Conservation (phyloP, 306 rosid genomes). For the Hippophae gyantsensis region DNA sequence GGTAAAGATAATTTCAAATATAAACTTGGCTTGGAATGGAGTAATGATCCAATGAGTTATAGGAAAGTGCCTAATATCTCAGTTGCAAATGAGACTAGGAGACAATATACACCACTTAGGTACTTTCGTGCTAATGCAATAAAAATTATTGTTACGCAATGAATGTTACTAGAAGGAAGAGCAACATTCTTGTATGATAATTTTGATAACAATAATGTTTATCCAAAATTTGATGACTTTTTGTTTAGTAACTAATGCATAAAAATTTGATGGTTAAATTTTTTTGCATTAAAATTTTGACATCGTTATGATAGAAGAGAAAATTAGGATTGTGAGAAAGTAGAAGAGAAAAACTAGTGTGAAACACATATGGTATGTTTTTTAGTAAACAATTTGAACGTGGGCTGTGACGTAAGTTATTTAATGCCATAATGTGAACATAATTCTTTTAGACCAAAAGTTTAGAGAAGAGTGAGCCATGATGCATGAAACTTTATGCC, state of each 20-base stretch:
- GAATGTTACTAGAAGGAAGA: conserved; percentile 72
- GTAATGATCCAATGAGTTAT: conserved; percentile 36
- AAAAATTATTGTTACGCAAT: conserved; percentile 79
- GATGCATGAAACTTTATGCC: too few relatives aligned
- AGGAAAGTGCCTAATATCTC: conserved; percentile 53
- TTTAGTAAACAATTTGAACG: too few relatives aligned
- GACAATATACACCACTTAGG: conserved; percentile 64
- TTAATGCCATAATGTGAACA: too few relatives aligned
- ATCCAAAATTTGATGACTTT: conserved; percentile 85
- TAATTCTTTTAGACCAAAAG: too few relatives aligned
- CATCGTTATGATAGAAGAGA: too few relatives aligned
- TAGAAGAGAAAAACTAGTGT: too few relatives aligned
- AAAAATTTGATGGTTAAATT: too few relatives aligned
- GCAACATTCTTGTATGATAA: conserved; percentile 86
- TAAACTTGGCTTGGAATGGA: conserved; percentile 73
- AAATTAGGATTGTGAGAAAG: too few relatives aligned
- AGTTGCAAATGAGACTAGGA: conserved; percentile 59
- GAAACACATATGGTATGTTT: too few relatives aligned
- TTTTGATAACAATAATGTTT: conserved; percentile 75
- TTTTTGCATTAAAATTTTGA: too few relatives aligned
- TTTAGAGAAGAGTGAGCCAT: too few relatives aligned
- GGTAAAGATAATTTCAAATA: conserved; percentile 60
- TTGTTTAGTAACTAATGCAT: conserved; percentile 13
- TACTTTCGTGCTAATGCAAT: conserved; percentile 73
- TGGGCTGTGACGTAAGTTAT: too few relatives aligned